phyloP scores from a whole-genome alignment of 352 stramenopile species.

The Phytophthora melonis region DNA sequence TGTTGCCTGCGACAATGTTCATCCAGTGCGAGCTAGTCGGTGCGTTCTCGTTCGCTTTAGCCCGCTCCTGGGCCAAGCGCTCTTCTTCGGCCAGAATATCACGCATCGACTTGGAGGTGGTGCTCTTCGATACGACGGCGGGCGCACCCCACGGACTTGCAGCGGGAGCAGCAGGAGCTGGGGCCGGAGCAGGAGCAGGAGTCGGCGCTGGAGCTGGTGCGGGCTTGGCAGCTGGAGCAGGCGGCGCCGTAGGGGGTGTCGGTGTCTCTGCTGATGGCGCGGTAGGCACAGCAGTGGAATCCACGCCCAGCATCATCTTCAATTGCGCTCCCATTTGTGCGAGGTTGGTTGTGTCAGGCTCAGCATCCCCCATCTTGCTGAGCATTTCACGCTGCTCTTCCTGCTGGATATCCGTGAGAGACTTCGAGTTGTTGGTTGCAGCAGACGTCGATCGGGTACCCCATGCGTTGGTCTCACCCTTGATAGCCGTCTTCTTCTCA shows the following conservation, averaged over 20 bases:
- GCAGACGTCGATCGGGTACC: constrained; percentile 29
- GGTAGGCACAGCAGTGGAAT: constrained; percentile 30
- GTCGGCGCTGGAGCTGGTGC: constrained; percentile 2
- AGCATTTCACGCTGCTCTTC: constrained; percentile 81
- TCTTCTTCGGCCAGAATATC: constrained; percentile 89
- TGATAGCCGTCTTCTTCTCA: constrained; percentile 30
- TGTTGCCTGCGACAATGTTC: constrained; percentile 84
- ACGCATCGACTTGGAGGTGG: constrained; percentile 67
- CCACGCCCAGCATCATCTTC: constrained; percentile 91
- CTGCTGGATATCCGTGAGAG: constrained; percentile 86
- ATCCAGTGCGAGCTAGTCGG: constrained; percentile 80
- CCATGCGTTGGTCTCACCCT: constrained; percentile 53
- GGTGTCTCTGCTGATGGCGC: neutral
- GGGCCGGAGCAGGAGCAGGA: constrained; percentile 9
- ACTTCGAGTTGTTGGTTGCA: constrained; percentile 43
- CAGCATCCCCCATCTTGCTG: constrained; percentile 54
- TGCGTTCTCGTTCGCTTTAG: constrained; percentile 52
- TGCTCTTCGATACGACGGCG: constrained; percentile 35
- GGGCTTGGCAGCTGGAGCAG: too few relatives aligned
- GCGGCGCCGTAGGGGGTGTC: constrained; percentile 8
- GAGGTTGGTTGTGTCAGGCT: constrained; percentile 50
- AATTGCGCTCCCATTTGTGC: constrained; percentile 86
- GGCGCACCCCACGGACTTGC: constrained; percentile 63
- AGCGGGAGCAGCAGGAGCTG: constrained; percentile 18
- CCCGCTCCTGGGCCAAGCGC: constrained; percentile 72